Evolutionary conservation across 108 stramenopile species (phyloP).

Genomic region (Cyclostephanos tholiformis): DNA sequence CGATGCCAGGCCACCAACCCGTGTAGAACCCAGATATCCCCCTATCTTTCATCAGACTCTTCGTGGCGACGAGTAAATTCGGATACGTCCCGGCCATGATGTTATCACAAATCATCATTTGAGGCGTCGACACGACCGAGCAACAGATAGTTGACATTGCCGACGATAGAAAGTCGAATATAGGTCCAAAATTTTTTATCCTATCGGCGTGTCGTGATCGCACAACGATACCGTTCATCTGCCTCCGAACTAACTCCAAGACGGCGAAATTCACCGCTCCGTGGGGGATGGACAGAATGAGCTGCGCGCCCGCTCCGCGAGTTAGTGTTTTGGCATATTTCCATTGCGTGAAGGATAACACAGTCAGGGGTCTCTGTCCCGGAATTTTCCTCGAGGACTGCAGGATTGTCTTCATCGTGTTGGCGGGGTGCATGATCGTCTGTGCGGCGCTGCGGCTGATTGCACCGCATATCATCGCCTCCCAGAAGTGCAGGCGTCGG

Average conservation of each 20-base stretch:
- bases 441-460: conserved; percentile 88
- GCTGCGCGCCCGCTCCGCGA: conserved; percentile 94
- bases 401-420: conserved; percentile 95
- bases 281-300: conserved; percentile 91
- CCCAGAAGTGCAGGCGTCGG: conserved; percentile 72
- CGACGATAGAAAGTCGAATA: conserved; percentile 91
- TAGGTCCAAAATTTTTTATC: conserved; percentile 70
- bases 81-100: conserved; percentile 97
- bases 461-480: conserved; percentile 91
- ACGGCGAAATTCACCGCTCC: conserved; percentile 97
- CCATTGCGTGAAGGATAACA: conserved; percentile 58
- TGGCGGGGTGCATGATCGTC: conserved; percentile 82
- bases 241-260: conserved; percentile 80
- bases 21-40: conserved; percentile 92
- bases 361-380: conserved; percentile 46
- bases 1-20: conserved; percentile 97
- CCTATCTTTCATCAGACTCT: conserved; percentile 56
- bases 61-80: conserved; percentile 69
- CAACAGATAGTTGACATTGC: conserved; percentile 91
- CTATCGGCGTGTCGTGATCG: conserved; percentile 46
- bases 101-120: conserved; percentile 96
- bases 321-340: conserved; percentile 67
- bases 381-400: conserved; percentile 65
- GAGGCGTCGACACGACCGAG: conserved; percentile 89
- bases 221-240: conserved; percentile 62